Evolutionary conservation across 768 basidiomycete species (phyloP).

Genomic region (Kwoniella shandongensis): DNA sequence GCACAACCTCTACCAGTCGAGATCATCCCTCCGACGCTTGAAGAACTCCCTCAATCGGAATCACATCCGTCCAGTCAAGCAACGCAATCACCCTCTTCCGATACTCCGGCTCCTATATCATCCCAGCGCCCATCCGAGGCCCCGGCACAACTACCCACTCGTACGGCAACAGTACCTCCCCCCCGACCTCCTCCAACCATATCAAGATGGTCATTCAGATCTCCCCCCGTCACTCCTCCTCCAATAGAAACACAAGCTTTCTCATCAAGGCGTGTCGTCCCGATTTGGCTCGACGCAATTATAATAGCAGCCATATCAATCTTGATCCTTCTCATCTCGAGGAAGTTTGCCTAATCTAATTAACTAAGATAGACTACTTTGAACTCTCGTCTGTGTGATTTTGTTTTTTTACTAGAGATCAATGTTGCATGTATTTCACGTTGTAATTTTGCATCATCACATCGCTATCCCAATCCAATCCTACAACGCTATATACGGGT

Average conservation of each 20-base stretch:
- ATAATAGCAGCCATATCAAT: slow-evolving; percentile 24
- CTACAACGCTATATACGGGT: slow-evolving; percentile 1
- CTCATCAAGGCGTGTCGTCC: slow-evolving; percentile 1
- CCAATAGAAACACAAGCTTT: neutral
- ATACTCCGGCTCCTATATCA: no score
- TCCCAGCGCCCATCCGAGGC: no score
- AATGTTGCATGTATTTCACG: slow-evolving; percentile 9
- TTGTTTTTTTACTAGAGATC: neutral
- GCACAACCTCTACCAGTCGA: slow-evolving; percentile 1
- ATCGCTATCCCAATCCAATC: neutral
- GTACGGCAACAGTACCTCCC: slow-evolving; percentile 4
- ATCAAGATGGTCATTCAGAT: slow-evolving; percentile 3
- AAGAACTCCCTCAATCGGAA: neutral
- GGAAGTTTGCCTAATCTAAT: slow-evolving; percentile 14
- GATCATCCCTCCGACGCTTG: slow-evolving; percentile 3
- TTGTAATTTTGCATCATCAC: slow-evolving; percentile 3
- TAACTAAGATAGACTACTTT: neutral
- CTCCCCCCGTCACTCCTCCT: neutral
- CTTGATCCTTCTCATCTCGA: slow-evolving; percentile 23
- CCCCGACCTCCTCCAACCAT: slow-evolving; percentile 7
- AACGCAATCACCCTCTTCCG: no score
- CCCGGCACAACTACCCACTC: no score
- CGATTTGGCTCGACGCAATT: slow-evolving; percentile 32
- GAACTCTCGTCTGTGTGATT: neutral
- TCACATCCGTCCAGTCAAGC: no score